Evolutionary conservation across 331 rosid species (phyloP), one percentile per base, ranked within the genome.

Genomic region (Rosa hybrid): DNA sequence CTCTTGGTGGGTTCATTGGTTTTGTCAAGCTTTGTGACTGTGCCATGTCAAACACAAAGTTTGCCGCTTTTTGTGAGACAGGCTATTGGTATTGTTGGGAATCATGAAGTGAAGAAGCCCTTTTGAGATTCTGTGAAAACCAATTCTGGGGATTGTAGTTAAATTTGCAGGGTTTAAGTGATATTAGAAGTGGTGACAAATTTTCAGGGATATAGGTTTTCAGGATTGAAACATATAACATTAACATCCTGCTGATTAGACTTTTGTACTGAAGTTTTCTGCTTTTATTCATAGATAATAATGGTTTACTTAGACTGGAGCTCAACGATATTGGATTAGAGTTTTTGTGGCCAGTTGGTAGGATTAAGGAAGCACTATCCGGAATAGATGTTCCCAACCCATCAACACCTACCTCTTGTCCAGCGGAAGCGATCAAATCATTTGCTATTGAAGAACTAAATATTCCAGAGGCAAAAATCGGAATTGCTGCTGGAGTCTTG

Each of bases 301-400:
- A 85, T 38, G 97, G 88, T 77, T 72, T 77, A 41, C 81, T 96
- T 82, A 93, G 75, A 80, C 97, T 96, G 68, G 87, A 75, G 75
- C 81, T 91, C 69, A 89, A 91, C 88, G 98, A 91, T 42, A 0
- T 77, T 83, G 85, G 78, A 71, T 86, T 96, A 64, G 97, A 96
- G 80, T 96, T 91, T 78, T 87, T 89, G 21, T 96, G 99, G 99
- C 87, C 96, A 34, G 77, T 88, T 62, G 76, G 85, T 70, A 90
- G 87, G 86, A 59, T 96, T 34, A 84, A 83, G 86, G 90, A 82
- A 34, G 88, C 80, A 53, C 84, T 96, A 49, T 85, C 90, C 48
- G 88, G 67, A 67, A 83, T 77, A 8, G 90, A 79, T n/a, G 56
- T 79, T 75, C 75, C 77, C 12, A 41, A 78, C 57, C 74, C 91